Base-by-base conservation (phyloP, 148 eudicot species). In the Rhododendron henanense region DNA sequence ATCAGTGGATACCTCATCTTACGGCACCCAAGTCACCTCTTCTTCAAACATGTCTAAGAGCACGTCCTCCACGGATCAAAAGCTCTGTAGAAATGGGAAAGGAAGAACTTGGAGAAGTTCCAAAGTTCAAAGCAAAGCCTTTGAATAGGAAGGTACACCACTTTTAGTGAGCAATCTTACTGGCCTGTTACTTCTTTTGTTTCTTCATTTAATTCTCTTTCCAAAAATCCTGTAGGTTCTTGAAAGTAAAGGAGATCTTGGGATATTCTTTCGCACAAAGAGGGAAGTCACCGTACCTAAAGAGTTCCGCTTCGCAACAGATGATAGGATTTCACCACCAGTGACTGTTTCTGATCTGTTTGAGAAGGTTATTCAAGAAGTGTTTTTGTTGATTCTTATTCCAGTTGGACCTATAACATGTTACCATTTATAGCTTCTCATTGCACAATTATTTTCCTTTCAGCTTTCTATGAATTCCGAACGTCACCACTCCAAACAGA, bases 61-160 rank as follows among this genome's bases (percentile, higher is more conserved):
- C 99, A 82, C 94, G 96, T 18, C 98, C 98, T 35, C 85, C 90
- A 25, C 88, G 74, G 88, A 91, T 93, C 75, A 97, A 95, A 87
- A 95, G 90, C 85, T 91, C 94, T n/a, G 91, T 91, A 85, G 98
- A 97, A 83, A 87, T 95, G 23, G 98, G 94, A 84, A 89, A 88
- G 86, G 96, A 97, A 89, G 94, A 92, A 88, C 93, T 97, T 59
- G 96, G 95, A 79, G 94, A 95, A 59, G 88, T 91, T 77, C 96
- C 98, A 1, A 93, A 90, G 84, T 97, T 97, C 90, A 95, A 95
- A 91, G 99, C 99, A 87, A 94, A 93, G 71, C 98, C 98, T 88
- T 87, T 95, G 89, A 97, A 94, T 87, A 94, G 87, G 88, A 97
- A 94, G 96, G 99, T 97, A 88, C 14, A 75, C 48, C 48, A 37